phyloP scores from a whole-genome alignment of 371 early-diverging fungal species.

The Mortierella sp. region DNA sequence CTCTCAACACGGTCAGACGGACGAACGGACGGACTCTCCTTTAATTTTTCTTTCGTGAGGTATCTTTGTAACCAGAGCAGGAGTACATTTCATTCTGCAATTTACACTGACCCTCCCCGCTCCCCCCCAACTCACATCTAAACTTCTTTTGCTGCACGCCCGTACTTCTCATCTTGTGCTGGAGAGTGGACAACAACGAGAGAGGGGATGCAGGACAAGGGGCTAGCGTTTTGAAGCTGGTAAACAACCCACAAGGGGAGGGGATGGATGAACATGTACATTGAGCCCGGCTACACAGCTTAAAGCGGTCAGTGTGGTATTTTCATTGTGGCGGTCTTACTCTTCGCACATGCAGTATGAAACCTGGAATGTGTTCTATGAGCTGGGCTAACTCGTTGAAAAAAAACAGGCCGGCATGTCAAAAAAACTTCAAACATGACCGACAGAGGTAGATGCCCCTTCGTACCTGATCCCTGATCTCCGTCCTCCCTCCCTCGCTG shows the following conservation, averaged over 20 bases:
- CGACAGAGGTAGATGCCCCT: neutral
- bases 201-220: neutral
- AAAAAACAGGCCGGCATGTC: neutral
- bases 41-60: neutral
- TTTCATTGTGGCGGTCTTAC: too few relatives aligned
- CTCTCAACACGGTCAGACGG: neutral
- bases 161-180: neutral
- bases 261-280: neutral
- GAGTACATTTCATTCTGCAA: slow-evolving; percentile 1
- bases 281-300: neutral
- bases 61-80: neutral
- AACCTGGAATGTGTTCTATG: neutral
- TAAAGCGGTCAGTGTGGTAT: neutral
- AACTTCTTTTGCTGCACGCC: neutral
- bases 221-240: neutral
- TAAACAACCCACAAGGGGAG: neutral
- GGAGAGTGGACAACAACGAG: too few relatives aligned
- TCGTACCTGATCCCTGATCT: neutral
- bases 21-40: neutral
- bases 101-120: neutral
- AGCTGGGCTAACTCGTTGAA: neutral
- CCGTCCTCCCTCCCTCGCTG: neutral
- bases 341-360: neutral
- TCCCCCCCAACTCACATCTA: neutral
- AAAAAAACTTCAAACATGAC: neutral